Conservation (phyloP, 495 filamentous ascomycete species). For the Penicillium verhagenii region DNA sequence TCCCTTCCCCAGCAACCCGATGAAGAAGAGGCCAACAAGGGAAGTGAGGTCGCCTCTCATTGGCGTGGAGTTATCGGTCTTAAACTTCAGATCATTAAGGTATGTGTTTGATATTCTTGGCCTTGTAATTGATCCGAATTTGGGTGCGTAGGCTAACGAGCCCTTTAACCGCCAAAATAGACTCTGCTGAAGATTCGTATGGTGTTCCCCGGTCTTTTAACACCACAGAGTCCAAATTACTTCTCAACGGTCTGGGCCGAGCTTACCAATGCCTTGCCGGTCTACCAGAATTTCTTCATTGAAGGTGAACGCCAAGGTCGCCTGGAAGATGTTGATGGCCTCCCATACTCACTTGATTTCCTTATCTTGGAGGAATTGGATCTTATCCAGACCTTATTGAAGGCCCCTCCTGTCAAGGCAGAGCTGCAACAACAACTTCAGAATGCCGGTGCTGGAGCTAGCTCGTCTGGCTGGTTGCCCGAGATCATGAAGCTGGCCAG, state of each 20-base stretch:
- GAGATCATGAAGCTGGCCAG: conserved; percentile 81
- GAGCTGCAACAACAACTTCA: conserved; percentile 76
- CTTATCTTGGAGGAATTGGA: conserved; percentile 91
- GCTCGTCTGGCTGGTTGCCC: conserved; percentile 63
- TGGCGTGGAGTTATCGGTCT: conserved; percentile 81
- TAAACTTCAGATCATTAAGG: conserved; percentile 86
- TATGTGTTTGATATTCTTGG: conserved; percentile 22
- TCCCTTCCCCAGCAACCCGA: conserved; percentile 63
- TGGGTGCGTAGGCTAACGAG: conserved; percentile 6
- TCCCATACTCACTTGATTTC: conserved; percentile 96
- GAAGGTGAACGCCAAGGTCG: conserved; percentile 80
- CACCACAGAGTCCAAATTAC: conserved; percentile 71
- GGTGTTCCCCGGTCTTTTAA: conserved; percentile 78
- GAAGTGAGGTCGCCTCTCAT: conserved; percentile 43
- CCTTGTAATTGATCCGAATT: neutral
- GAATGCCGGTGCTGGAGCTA: conserved; percentile 53
- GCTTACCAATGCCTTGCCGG: conserved; percentile 63
- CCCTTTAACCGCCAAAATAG: conserved; percentile 35
- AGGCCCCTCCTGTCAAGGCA: conserved; percentile 78
- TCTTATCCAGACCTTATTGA: conserved; percentile 82
- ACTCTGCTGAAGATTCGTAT: conserved; percentile 85
- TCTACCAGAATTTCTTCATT: conserved; percentile 81
- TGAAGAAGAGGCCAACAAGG: conserved; percentile 53
- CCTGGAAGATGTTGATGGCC: conserved; percentile 82
- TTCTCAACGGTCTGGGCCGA: conserved; percentile 89